Evolutionary conservation across 129 eudicot species (phyloP), one percentile per base, ranked within the genome.

Genomic region (Centrapalus pauciflorus): DNA sequence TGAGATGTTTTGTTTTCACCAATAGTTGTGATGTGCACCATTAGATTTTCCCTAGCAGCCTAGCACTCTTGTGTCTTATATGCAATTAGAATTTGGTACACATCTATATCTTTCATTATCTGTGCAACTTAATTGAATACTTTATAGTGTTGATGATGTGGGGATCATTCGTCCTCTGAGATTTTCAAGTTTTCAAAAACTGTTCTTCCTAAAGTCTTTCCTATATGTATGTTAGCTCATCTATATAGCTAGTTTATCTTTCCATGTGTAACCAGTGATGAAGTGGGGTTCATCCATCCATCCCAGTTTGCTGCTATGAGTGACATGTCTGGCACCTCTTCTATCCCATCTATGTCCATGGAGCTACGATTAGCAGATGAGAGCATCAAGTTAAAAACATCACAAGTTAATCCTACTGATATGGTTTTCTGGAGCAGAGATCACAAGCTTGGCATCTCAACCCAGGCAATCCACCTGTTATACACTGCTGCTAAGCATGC

Each of bases 281-380:
- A 91, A 76, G 90, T 91, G 74, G 97, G 97, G 51, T 85, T 91
- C 71, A 59, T 87, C 71, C 97, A 91, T 83, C 96, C 97, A 24
- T 80, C 93, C 51, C 96, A 87, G 78, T 83, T 91, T 68, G 71
- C 76, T 51, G 64, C 80, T 29, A 69, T 90, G 10, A 67, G 37
- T 56, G 84, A 77, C 73, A 85, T 73, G 52, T 78, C 68, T 16
- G 65, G 58, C 35, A 1, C 60, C 34, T 28, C 69, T 30, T 25
- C 61, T 52, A 32, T 21, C 61, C 35, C 71, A 12, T 79, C 86
- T 70, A 38, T 49, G 49, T 33, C 55, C 45, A 37, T 20, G 20
- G 48, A 33, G 62, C 56, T 23, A 68, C 73, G 26, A 27, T 41
- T 71, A 12, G 71, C 10, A 38, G 74, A 79, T 54, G 83, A 7